These are phyloP conservation scores for Diaporthe ampelina DNA, from an alignment of 2,329 filamentous ascomycete species.

Conservation along the genomic window DNA sequence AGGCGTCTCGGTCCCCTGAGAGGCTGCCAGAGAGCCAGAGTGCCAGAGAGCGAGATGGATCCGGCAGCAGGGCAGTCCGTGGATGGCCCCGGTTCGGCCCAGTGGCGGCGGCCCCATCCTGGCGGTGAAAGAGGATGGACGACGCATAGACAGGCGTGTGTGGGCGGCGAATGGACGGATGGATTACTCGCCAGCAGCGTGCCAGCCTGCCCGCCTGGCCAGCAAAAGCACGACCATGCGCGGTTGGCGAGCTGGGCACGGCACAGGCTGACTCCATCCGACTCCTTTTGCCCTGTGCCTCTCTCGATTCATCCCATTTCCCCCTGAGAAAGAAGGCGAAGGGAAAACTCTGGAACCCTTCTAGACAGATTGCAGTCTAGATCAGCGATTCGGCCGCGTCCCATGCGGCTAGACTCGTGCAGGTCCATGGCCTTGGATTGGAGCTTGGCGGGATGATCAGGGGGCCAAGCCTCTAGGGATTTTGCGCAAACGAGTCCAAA, in stretches of 20 bases:
- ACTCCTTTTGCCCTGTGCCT: neutral
- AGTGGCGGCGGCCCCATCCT: conserved; percentile 29
- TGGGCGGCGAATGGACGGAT: neutral
- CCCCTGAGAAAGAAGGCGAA: neutral
- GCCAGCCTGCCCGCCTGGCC: neutral
- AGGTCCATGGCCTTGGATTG: conserved; percentile 23
- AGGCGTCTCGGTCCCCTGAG: conserved; percentile 16
- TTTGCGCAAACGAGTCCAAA: neutral
- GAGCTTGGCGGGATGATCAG: conserved; percentile 23
- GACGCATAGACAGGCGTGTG: conserved; percentile 10
- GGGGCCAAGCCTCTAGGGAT: conserved; percentile 10
- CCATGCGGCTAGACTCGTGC: conserved; percentile 13
- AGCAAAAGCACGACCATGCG: neutral
- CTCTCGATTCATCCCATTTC: neutral
- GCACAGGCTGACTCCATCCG: conserved; percentile 24
- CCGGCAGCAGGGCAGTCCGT: conserved; percentile 6
- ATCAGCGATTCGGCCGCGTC: conserved; percentile 11
- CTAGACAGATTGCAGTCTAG: conserved; percentile 33
- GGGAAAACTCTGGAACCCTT: conserved; percentile 31
- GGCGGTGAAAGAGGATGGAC: conserved; percentile 32
- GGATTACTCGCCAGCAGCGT: neutral
- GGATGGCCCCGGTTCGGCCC: conserved; percentile 17
- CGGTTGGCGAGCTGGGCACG: neutral
- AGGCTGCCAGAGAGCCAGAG: too few relatives aligned
- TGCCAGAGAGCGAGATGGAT: conserved; percentile 1